Percentiles rank a stretch among this genome's conserved stretches.
phyloP scores from a whole-genome alignment of 2,329 filamentous ascomycete genomes.

The Diaporthe velutina region DNA sequence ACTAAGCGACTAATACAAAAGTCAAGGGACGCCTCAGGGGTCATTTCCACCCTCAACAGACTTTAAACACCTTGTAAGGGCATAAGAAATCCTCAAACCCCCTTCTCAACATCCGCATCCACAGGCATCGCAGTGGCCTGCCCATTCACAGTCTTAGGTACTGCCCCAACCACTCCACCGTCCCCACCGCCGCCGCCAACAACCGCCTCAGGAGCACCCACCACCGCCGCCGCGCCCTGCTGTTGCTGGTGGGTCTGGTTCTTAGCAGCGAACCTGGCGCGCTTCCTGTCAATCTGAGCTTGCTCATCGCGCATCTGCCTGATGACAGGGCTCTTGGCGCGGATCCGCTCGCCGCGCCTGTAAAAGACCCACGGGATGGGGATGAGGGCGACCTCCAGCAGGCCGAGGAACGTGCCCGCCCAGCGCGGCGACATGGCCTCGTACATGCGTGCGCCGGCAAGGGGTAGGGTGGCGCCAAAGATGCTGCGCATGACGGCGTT shows the following conservation, averaged over 20 bases:
- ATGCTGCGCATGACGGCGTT: constrained; percentile 79
- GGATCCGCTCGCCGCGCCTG: constrained; percentile 62
- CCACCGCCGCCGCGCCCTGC: neutral
- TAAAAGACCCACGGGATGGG: constrained; percentile 85
- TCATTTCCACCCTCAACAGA: rapidly evolving
- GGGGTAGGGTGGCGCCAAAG: constrained; percentile 77
- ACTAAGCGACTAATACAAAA: neutral
- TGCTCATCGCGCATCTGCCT: constrained; percentile 56
- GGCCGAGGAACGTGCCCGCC: constrained; percentile 78
- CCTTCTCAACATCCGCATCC: constrained; percentile 38
- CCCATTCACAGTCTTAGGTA: neutral
- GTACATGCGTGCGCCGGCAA: constrained; percentile 82
- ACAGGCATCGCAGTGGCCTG: neutral
- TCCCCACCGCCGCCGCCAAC: neutral
- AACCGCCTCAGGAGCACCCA: neutral
- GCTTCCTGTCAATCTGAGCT: constrained; percentile 51
- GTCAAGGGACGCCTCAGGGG: neutral
- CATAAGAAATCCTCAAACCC: neutral
- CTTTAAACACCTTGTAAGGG: neutral
- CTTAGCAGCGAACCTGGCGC: constrained; percentile 41
- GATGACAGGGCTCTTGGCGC: constrained; percentile 60
- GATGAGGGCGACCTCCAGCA: constrained; percentile 77
- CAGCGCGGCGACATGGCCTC: constrained; percentile 75
- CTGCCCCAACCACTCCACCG: neutral
- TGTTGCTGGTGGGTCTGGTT: neutral